phyloP scores from a whole-genome alignment of 2,329 filamentous ascomycete genomes.

The Beauveria brongniartii region DNA sequence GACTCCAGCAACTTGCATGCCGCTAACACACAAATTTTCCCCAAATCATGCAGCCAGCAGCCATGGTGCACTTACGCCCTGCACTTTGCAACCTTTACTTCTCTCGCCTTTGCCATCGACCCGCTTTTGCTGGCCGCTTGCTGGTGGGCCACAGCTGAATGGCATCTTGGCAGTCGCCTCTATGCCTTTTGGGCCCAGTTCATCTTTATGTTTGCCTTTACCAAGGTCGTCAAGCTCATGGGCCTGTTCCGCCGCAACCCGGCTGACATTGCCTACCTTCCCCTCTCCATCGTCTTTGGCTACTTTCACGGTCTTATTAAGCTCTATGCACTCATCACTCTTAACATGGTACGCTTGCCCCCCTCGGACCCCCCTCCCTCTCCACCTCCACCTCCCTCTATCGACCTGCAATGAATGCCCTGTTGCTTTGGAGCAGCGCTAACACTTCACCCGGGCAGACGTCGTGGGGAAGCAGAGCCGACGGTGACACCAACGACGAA shows the following conservation, averaged over 20 bases:
- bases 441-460: slow-evolving; percentile 48
- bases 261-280: slow-evolving; percentile 68
- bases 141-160: slow-evolving; percentile 58
- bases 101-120: slow-evolving; percentile 75
- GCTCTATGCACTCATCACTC: slow-evolving; percentile 74
- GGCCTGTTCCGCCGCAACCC: slow-evolving; percentile 82
- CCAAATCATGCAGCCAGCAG: slow-evolving; percentile 58
- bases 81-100: slow-evolving; percentile 86
- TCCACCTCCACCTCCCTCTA: not conserved
- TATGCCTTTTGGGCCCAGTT: slow-evolving; percentile 54
- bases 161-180: slow-evolving; percentile 43
- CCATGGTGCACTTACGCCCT: slow-evolving; percentile 91
- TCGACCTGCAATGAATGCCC: not conserved
- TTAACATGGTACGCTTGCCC: slow-evolving; percentile 62
- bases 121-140: slow-evolving; percentile 61
- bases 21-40: slow-evolving; percentile 4
- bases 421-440: not conserved
- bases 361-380: not conserved
- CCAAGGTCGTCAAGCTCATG: slow-evolving; percentile 84
- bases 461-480: slow-evolving; percentile 89
- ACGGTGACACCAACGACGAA: slow-evolving; percentile 77
- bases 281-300: slow-evolving; percentile 81
- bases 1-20: slow-evolving; percentile 6
- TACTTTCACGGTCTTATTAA: slow-evolving; percentile 93
- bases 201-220: slow-evolving; percentile 70